Conservation (phyloP, 805 yeast species). For the Yarrowia sp. region DNA sequence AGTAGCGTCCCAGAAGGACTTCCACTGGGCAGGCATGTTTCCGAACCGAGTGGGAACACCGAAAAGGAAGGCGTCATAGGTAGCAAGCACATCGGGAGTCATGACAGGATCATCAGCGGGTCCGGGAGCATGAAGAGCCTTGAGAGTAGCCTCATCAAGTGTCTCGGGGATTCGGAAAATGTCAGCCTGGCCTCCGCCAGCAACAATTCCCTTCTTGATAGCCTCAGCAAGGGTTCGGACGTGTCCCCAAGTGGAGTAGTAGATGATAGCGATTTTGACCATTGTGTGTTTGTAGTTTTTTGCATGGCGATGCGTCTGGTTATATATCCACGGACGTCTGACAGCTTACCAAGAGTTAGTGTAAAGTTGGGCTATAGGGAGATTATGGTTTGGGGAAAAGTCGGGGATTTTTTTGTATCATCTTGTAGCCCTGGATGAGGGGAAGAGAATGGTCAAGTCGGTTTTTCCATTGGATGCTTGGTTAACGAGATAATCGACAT, state of each 20-base stretch:
- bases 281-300: not conserved
- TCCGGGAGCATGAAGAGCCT: conserved; percentile 61
- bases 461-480: no score
- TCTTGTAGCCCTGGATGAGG: no score
- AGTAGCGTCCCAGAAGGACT: conserved; percentile 71
- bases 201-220: conserved; percentile 64
- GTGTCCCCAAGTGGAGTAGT: conserved; percentile 82
- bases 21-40: conserved; percentile 70
- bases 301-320: no score
- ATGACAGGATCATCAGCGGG: conserved; percentile 47
- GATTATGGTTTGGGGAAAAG: no score
- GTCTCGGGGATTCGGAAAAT: conserved; percentile 83
- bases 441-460: no score
- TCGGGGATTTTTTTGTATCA: no score
- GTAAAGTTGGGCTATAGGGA: no score
- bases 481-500: no score
- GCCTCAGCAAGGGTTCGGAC: conserved; percentile 65
- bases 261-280: conserved; percentile 66
- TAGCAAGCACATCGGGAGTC: conserved; percentile 51
- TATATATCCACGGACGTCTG: no score
- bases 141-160: conserved; percentile 58
- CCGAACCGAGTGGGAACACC: conserved; percentile 84
- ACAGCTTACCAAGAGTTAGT: no score
- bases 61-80: conserved; percentile 71
- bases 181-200: conserved; percentile 67